Base-by-base conservation (phyloP, 2,329 filamentous ascomycete genomes). In the Teratosphaeriaceae sp. region DNA sequence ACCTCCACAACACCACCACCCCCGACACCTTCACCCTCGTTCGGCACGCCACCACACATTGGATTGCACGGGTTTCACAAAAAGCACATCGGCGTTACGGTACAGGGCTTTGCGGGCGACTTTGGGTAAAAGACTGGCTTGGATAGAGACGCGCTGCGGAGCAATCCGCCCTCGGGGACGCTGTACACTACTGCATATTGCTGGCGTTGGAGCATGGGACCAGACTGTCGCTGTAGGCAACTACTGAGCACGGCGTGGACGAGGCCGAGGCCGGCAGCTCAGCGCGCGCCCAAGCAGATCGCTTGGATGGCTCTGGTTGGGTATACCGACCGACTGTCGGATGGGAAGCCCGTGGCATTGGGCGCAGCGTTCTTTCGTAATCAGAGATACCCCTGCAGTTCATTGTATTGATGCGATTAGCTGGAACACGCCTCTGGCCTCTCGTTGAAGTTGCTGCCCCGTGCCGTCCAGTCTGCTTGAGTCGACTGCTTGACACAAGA, bases 81-180 rank as follows among this genome's bases (percentile, higher is more conserved):
- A 37, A 37, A 11, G 9, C 8, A 6, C 34, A 38, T 16, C 19
- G 41, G 42, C 42, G 42, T 44, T 44, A 3, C 11, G 27, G 34
- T 13, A 39, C 16, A 18, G 20, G n/a, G 4, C 9, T 20, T 13
- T 34, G 15, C 24, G 38, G 24, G 19, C 30, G 24, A 40, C 38
- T 31, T 31, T 16, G 27, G 38, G 8, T 37, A 35, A 44, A 35
- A 36, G 40, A 31, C 34, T n/a, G n/a, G n/a, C 38, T 20, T 38
- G n/a, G 30, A 44, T 44, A 44, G 42, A 40, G 8, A 23, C n/a
- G 16, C 8, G 26, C 7, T 39, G 42, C 42, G 38, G 42, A 44
- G 42, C 42, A 44, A 44, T 44, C 42, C 38, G 42, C 37, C 24
- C n/a, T 27, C 8, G 42, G 42, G 36, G 16, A 15, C 24, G 4